These are phyloP conservation scores for Huntiella decipiens DNA, from an alignment of 2,329 filamentous ascomycete species.

Conservation along the genomic window DNA sequence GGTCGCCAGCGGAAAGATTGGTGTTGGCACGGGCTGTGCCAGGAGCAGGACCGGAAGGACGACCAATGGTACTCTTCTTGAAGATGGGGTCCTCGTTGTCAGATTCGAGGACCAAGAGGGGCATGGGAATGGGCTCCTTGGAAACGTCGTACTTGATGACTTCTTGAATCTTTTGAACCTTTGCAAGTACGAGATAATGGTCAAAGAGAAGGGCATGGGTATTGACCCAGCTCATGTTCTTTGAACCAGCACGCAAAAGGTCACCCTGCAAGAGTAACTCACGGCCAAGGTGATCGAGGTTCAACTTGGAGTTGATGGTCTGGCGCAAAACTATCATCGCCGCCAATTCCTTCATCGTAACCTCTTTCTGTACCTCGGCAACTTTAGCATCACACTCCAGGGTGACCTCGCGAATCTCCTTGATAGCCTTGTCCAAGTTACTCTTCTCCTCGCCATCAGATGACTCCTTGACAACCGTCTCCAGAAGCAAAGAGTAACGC, in stretches of 20 bases:
- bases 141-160: slow-evolving; percentile 81
- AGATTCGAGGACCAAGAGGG: slow-evolving; percentile 78
- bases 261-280: slow-evolving; percentile 81
- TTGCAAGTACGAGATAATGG: slow-evolving; percentile 86
- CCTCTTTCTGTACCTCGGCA: slow-evolving; percentile 79
- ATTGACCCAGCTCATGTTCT: slow-evolving; percentile 82
- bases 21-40: slow-evolving; percentile 35
- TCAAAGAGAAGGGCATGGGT: slow-evolving; percentile 89
- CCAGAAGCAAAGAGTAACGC: slow-evolving; percentile 67
- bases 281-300: slow-evolving; percentile 82
- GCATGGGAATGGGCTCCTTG: slow-evolving; percentile 91
- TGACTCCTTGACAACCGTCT: slow-evolving; percentile 64
- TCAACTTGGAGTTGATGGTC: slow-evolving; percentile 74
- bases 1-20: slow-evolving; percentile 13
- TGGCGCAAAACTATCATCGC: slow-evolving; percentile 69
- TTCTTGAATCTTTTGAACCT: slow-evolving; percentile 54
- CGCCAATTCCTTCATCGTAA: slow-evolving; percentile 68
- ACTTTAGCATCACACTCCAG: slow-evolving; percentile 83
- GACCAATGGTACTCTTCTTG: slow-evolving; percentile 52
- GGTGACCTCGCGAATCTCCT: slow-evolving; percentile 80
- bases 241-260: slow-evolving; percentile 70
- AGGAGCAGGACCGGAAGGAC: slow-evolving; percentile 45
- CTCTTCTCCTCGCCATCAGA: slow-evolving; percentile 77
- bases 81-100: slow-evolving; percentile 80
- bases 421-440: slow-evolving; percentile 66